These are phyloP conservation scores for Nigrospora sphaerica DNA, from an alignment of 2,329 filamentous ascomycete species.

Conservation along the genomic window DNA sequence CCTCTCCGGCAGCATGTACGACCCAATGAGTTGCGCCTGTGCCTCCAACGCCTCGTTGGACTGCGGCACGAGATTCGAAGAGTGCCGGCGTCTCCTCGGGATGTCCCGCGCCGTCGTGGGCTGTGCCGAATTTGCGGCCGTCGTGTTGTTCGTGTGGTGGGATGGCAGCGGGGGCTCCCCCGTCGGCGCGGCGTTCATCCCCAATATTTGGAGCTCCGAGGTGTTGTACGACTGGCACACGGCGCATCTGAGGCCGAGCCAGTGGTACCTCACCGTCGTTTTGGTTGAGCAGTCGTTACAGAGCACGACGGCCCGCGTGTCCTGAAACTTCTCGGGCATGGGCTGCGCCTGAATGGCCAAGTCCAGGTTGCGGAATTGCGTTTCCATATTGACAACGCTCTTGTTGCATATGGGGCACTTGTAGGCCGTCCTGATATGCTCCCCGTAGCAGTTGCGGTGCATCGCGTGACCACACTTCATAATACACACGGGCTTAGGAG, in stretches of 20 bases:
- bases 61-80: slow-evolving; percentile 18
- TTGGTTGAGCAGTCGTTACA: slow-evolving; percentile 95
- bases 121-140: slow-evolving; percentile 5
- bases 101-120: slow-evolving; percentile 14
- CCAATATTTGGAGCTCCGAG: slow-evolving; percentile 54
- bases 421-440: slow-evolving; percentile 85
- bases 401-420: slow-evolving; percentile 96
- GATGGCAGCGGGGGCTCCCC: slow-evolving; percentile 4
- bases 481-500: slow-evolving; percentile 79
- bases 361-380: slow-evolving; percentile 86
- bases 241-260: slow-evolving; percentile 85
- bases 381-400: slow-evolving; percentile 95
- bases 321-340: slow-evolving; percentile 78
- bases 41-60: slow-evolving; percentile 8
- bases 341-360: slow-evolving; percentile 81
- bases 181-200: slow-evolving; percentile 13
- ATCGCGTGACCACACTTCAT: slow-evolving; percentile 96
- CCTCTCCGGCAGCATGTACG: slow-evolving; percentile 26
- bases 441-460: slow-evolving; percentile 80
- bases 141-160: too few species aligned
- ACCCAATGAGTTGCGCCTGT: slow-evolving; percentile 6
- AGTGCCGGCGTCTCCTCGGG: slow-evolving; percentile 20
- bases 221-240: slow-evolving; percentile 67
- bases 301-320: slow-evolving; percentile 74
- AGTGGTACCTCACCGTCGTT: slow-evolving; percentile 83